A percentile compares a stretch with the other conserved stretches of the same genome.
Evolutionary conservation across 2,329 filamentous ascomycete genomes (phyloP).

Genomic region (Verticillium isaacii): DNA sequence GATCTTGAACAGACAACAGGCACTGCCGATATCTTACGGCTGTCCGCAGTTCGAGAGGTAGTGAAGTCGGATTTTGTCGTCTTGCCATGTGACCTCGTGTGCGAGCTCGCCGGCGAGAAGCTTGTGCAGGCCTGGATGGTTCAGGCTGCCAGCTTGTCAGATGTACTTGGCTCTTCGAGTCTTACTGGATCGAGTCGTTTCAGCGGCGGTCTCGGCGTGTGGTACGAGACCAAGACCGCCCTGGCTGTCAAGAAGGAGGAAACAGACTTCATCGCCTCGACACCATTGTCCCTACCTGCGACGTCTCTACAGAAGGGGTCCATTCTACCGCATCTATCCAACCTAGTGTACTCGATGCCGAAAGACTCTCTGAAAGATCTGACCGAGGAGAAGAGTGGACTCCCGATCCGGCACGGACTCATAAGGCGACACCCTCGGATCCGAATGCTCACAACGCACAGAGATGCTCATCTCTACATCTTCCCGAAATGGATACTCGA

Average conservation of each 20-base stretch:
- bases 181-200: conserved; percentile 31
- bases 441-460: conserved; percentile 75
- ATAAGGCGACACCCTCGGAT: conserved; percentile 70
- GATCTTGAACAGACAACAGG: conserved; percentile 78
- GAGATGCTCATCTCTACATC: conserved; percentile 92
- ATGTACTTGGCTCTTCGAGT: conserved; percentile 46
- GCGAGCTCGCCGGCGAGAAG: conserved; percentile 77
- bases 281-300: conserved; percentile 55
- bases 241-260: conserved; percentile 82
- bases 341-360: conserved; percentile 79
- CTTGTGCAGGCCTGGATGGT: conserved; percentile 92
- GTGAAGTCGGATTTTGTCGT: conserved; percentile 86
- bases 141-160: conserved; percentile 65
- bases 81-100: conserved; percentile 89
- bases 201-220: conserved; percentile 81
- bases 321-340: conserved; percentile 64
- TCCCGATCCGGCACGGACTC: conserved; percentile 72
- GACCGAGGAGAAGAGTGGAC: conserved; percentile 66
- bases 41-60: conserved; percentile 74
- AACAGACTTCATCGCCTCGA: conserved; percentile 83
- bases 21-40: conserved; percentile 80
- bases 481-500: conserved; percentile 90
- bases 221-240: conserved; percentile 79
- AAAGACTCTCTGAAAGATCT: conserved; percentile 86
- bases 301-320: conserved; percentile 59